Evolutionary conservation across 2,329 filamentous ascomycete genomes (phyloP), one percentile per base, ranked within the genome.

Genomic region (Colletotrichum sidae): DNA sequence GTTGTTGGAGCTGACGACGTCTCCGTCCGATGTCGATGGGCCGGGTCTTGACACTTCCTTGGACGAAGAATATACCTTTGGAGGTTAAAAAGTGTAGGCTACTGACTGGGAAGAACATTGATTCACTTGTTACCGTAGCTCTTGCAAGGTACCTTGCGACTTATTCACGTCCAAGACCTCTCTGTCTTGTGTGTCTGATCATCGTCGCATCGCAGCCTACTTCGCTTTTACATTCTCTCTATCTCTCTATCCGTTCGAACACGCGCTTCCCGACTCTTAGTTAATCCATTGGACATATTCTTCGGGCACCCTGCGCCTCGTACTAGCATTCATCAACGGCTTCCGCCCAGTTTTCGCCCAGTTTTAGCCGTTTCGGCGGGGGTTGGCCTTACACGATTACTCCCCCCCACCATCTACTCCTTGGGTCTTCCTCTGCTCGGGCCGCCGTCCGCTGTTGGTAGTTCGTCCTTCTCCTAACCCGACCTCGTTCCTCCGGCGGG

Each of bases 11-110:
- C 63, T 66, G 63, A 66, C 63, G 63, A 66, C 63, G 63, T 66
- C 59, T 61, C 58, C 63, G 63, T 66, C 59, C 53, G 58, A 63
- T 57, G 52, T 57, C 52, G 49, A 66, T 65, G 63, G 52, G 52
- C 60, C 55, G 51, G 38, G 49, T 39, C 35, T 49, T 42, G 49
- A 56, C 41, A 25, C 25, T 25, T 25, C 25, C 25, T 25, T 25
- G 25, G 25, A 25, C 5, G 44, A 46, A 17, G 44, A 17, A 46
- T 4, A 15, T 46, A 10, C n/a, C n/a, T 15, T 11, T 17, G 10
- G 10, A 33, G 17, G 13, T 10, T 46, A 10, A n/a, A 46, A 17
- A 15, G 44, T 17, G 15, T 33, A 45, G 35, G 33, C 39, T 9
- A 25, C 42, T 12, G 35, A 37, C 38, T 41, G 44, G 37, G 51